phyloP scores from a whole-genome alignment of 1,139 yeast species.

The Yamadazyma triangularis region DNA sequence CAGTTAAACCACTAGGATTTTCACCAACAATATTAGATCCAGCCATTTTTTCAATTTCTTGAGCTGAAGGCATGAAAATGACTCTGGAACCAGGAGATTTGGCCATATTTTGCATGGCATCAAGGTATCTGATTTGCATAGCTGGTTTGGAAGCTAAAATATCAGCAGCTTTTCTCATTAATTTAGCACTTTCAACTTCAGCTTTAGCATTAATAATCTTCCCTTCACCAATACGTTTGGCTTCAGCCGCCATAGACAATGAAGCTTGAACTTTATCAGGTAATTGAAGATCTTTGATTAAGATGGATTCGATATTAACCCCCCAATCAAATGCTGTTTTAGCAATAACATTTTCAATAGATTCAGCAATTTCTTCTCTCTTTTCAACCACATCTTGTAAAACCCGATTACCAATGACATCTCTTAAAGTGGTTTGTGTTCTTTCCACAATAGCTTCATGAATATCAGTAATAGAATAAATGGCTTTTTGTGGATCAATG shows the following conservation, averaged over 20 bases:
- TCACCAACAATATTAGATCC: slow-evolving; percentile 14
- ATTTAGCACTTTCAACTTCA: slow-evolving; percentile 71
- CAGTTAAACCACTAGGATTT: no score
- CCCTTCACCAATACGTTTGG: slow-evolving; percentile 72
- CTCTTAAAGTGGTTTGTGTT: slow-evolving; percentile 72
- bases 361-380: slow-evolving; percentile 66
- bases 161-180: slow-evolving; percentile 78
- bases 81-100: slow-evolving; percentile 58
- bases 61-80: slow-evolving; percentile 65
- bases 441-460: slow-evolving; percentile 61
- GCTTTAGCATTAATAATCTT: slow-evolving; percentile 74
- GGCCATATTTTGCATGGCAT: slow-evolving; percentile 78
- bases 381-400: slow-evolving; percentile 74
- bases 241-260: slow-evolving; percentile 72
- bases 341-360: slow-evolving; percentile 59
- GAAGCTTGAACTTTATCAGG: slow-evolving; percentile 57
- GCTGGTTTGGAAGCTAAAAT: slow-evolving; percentile 73
- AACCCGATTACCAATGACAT: slow-evolving; percentile 63
- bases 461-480: slow-evolving; percentile 54
- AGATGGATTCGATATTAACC: slow-evolving; percentile 61
- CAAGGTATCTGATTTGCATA: slow-evolving; percentile 75
- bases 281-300: slow-evolving; percentile 63
- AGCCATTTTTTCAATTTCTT: slow-evolving; percentile 37
- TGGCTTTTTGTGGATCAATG: slow-evolving; percentile 65
- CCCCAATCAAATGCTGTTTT: slow-evolving; percentile 73